Conservation (phyloP, 345 rosid species). For the Salix suchowensis region DNA sequence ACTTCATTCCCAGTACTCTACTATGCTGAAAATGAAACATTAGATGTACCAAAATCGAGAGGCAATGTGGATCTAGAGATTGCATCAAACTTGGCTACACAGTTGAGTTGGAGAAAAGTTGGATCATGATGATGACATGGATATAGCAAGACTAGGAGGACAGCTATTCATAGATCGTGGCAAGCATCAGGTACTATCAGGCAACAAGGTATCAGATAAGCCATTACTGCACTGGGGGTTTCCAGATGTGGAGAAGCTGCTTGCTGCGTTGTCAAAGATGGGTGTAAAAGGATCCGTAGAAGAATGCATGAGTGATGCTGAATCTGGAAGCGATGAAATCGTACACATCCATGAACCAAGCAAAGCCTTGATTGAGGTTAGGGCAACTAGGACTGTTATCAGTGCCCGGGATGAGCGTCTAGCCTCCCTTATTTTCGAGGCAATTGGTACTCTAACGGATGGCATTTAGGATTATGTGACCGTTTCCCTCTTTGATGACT, state of each 20-base stretch:
- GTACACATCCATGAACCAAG: slow-evolving; percentile 39
- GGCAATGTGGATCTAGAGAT: slow-evolving; percentile 43
- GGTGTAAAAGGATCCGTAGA: slow-evolving; percentile 49
- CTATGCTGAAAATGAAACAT: slow-evolving; percentile 50
- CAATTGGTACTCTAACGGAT: slow-evolving; percentile 39
- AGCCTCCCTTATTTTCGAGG: slow-evolving; percentile 41
- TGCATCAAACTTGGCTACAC: slow-evolving; percentile 45
- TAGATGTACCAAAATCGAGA: slow-evolving; percentile 33
- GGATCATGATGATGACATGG: slow-evolving; percentile 30
- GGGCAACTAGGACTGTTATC: slow-evolving; percentile 37
- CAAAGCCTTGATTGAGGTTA: slow-evolving; percentile 43
- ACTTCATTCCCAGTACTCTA: slow-evolving; percentile 24
- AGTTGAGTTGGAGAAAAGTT: slow-evolving; percentile 43
- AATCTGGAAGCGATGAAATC: slow-evolving; percentile 16
- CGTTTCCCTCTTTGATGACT: no score
- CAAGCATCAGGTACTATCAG: slow-evolving; percentile 38
- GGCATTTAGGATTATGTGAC: slow-evolving; percentile 28
- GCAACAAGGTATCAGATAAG: slow-evolving; percentile 24
- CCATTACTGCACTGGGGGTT: slow-evolving; percentile 47
- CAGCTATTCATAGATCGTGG: slow-evolving; percentile 46
- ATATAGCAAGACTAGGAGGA: slow-evolving; percentile 59
- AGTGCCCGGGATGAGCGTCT: slow-evolving; percentile 41
- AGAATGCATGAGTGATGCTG: slow-evolving; percentile 20
- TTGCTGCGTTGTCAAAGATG: slow-evolving; percentile 39
- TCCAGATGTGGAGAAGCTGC: slow-evolving; percentile 43